These are phyloP conservation scores for Pachysandra terminalis DNA, from an alignment of 164 flowering plant species.

Conservation along the genomic window DNA sequence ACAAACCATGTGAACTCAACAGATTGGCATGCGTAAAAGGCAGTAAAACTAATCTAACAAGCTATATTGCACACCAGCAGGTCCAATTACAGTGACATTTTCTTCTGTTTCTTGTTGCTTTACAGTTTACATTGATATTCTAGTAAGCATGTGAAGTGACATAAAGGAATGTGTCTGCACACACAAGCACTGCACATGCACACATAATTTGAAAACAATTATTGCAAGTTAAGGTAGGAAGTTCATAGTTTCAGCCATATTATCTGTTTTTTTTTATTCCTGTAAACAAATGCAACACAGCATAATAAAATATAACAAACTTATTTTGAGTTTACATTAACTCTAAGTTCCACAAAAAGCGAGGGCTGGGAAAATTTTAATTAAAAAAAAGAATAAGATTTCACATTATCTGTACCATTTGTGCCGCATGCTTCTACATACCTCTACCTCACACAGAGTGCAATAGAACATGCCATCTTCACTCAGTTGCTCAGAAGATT, in stretches of 20 bases:
- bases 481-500: conserved; percentile 63
- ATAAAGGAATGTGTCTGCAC: neutral
- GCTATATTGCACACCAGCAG: neutral
- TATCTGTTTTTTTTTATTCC: neutral
- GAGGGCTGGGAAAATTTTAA: too few relatives aligned
- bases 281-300: too few relatives aligned
- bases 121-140: neutral
- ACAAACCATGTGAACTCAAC: neutral
- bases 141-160: neutral
- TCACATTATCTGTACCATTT: too few relatives aligned
- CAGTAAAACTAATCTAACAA: neutral
- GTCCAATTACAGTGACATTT: neutral
- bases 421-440: conserved; percentile 21
- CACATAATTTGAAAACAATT: neutral
- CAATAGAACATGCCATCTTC: conserved; percentile 99
- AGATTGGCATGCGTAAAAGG: neutral
- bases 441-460: conserved; percentile 97
- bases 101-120: neutral
- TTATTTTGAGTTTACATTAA: too few relatives aligned
- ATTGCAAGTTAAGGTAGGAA: neutral
- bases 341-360: too few relatives aligned
- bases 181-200: too few relatives aligned
- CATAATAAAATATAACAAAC: too few relatives aligned
- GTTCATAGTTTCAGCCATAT: neutral
- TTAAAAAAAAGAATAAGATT: too few relatives aligned